phyloP scores from a whole-genome alignment of 2,329 filamentous ascomycete genomes.

The Emericellopsis atlantica region DNA sequence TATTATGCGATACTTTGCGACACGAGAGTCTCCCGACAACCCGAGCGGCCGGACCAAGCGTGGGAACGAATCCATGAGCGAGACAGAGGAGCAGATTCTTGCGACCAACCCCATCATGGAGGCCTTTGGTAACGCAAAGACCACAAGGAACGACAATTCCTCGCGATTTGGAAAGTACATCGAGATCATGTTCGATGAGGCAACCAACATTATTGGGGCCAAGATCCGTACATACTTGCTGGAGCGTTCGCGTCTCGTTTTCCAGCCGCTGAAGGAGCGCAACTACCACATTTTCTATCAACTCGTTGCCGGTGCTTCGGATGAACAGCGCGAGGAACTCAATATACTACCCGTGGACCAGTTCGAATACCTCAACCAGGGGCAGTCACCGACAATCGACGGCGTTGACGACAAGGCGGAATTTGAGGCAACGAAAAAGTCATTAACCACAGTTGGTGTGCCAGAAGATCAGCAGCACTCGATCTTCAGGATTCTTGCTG shows the following conservation, averaged over 20 bases:
- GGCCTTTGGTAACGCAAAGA: slow-evolving; percentile 98
- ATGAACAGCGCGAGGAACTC: slow-evolving; percentile 69
- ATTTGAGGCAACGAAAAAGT: slow-evolving; percentile 77
- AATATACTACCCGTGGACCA: slow-evolving; percentile 73
- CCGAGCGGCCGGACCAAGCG: slow-evolving; percentile 64
- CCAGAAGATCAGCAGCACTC: slow-evolving; percentile 58
- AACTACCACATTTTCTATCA: slow-evolving; percentile 99
- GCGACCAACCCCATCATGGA: slow-evolving; percentile 99
- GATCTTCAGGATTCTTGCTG: slow-evolving; percentile 84
- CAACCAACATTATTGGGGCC: slow-evolving; percentile 92
- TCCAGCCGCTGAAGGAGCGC: slow-evolving; percentile 92
- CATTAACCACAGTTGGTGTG: slow-evolving; percentile 80
- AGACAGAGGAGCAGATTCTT: slow-evolving; percentile 96
- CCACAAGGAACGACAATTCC: slow-evolving; percentile 98
- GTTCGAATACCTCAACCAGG: slow-evolving; percentile 94
- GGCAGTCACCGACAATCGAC: slow-evolving; percentile 79
- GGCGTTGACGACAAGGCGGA: slow-evolving; percentile 94
- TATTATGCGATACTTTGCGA: slow-evolving; percentile 99
- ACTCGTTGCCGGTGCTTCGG: slow-evolving; percentile 81
- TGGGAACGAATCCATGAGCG: slow-evolving; percentile 75
- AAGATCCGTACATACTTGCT: slow-evolving; percentile 94
- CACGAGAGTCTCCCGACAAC: slow-evolving; percentile 84
- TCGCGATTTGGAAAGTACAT: slow-evolving; percentile 99
- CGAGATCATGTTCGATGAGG: slow-evolving; percentile 96
- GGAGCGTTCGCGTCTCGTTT: slow-evolving; percentile 89